Conservation (phyloP, 2,329 filamentous ascomycete species). For the Erysiphe pulchra region DNA sequence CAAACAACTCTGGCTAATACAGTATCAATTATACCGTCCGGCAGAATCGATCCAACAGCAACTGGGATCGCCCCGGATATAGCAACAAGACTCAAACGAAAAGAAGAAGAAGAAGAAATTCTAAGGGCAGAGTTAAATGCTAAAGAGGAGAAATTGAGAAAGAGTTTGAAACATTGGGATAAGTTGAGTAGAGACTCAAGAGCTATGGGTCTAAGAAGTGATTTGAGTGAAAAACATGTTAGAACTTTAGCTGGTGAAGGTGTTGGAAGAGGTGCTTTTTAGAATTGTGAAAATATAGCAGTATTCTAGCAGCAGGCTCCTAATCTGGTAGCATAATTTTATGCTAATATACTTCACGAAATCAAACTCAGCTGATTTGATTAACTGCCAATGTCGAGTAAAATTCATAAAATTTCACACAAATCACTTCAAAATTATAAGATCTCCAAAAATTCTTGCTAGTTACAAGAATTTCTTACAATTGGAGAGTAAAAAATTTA, state of each 20-base stretch:
- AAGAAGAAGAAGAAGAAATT: constrained; percentile 12
- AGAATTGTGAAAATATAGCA: not conserved
- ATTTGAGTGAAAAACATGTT: constrained; percentile 14
- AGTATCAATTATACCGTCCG: constrained; percentile 11
- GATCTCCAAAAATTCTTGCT: no score
- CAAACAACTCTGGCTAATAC: constrained; percentile 14
- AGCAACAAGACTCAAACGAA: constrained; percentile 10
- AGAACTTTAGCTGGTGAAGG: constrained; percentile 13
- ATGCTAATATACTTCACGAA: no score
- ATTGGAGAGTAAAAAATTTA: no score
- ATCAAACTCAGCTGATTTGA: no score
- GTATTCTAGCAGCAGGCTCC: no score
- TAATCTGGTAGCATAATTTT: no score
- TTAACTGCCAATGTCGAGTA: no score
- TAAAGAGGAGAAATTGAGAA: constrained; percentile 12
- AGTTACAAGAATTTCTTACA: no score
- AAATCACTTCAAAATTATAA: not conserved
- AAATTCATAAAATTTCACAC: no score
- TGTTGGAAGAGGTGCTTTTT: constrained; percentile 14
- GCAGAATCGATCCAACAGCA: constrained; percentile 11
- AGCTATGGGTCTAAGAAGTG: constrained; percentile 10
- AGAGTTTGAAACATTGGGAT: constrained; percentile 12
- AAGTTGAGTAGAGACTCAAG: constrained; percentile 10
- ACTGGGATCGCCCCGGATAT: constrained; percentile 11
- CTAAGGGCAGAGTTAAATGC: constrained; percentile 10